A percentile compares a stretch with the other conserved stretches of the same genome.
These are phyloP conservation scores for Septoria petroselini DNA, from an alignment of 2,329 filamentous ascomycete genomes.

Conservation along the genomic window DNA sequence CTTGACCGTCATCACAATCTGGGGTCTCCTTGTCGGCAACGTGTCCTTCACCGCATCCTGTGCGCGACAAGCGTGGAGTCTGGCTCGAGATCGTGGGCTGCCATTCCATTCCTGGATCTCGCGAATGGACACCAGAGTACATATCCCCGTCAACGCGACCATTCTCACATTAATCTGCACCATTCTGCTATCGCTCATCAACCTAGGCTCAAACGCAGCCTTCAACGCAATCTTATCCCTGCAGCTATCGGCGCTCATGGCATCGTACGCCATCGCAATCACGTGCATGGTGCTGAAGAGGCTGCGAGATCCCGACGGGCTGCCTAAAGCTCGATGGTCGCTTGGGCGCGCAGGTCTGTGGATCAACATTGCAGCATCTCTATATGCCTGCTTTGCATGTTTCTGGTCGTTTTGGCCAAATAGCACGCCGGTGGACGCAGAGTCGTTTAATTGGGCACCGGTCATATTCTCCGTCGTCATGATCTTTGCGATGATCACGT, in stretches of 20 bases:
- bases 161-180: constrained; percentile 21
- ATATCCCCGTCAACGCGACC: constrained; percentile 24
- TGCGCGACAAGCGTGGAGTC: constrained; percentile 25
- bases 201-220: constrained; percentile 24
- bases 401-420: constrained; percentile 28
- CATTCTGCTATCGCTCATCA: constrained; percentile 23
- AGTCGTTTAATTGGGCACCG: constrained; percentile 25
- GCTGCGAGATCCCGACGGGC: constrained; percentile 19
- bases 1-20: constrained; percentile 20
- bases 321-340: constrained; percentile 28
- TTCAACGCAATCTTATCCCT: constrained; percentile 27
- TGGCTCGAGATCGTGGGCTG: constrained; percentile 23
- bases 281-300: constrained; percentile 25
- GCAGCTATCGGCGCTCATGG: constrained; percentile 24
- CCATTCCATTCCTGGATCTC: constrained; percentile 23
- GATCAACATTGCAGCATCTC: constrained; percentile 20
- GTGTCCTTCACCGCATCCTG: constrained; percentile 25
- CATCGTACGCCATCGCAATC: constrained; percentile 27
- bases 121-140: constrained; percentile 21
- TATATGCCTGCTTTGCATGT: constrained; percentile 22
- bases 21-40: constrained; percentile 23
- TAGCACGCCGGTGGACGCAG: constrained; percentile 15
- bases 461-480: constrained; percentile 21
- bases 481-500: constrained; percentile 24
- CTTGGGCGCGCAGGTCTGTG: constrained; percentile 21